Conservation (phyloP, 2,329 filamentous ascomycete species). For the Dothideomycetes sp. region DNA sequence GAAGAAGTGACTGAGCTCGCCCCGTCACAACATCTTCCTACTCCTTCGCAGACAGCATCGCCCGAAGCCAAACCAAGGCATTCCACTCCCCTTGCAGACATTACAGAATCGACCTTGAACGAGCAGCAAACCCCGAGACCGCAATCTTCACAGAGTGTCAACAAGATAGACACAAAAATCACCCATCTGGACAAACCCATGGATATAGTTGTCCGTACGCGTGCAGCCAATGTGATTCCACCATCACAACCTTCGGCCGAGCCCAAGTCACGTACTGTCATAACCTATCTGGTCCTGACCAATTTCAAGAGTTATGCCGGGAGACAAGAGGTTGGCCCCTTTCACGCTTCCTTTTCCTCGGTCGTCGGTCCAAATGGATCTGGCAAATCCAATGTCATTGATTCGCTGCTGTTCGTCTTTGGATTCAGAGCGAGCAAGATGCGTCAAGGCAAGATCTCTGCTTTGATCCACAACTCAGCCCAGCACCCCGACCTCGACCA, state of each 20-base stretch:
- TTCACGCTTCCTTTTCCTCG: conserved; percentile 93
- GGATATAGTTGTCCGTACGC: conserved; percentile 85
- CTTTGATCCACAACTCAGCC: conserved; percentile 93
- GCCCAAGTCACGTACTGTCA: conserved; percentile 79
- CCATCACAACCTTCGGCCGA: conserved; percentile 61
- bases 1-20: conserved; percentile 15
- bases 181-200: conserved; percentile 78
- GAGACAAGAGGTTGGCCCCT: conserved; percentile 87
- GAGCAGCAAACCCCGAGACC: conserved; percentile 30
- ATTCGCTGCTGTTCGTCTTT: conserved; percentile 96
- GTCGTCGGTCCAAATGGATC: conserved; percentile 97
- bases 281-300: conserved; percentile 80
- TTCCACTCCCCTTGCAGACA: conserved; percentile 58
- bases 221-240: conserved; percentile 50
- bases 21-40: conserved; percentile 29
- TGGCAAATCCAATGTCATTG: conserved; percentile 97
- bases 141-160: conserved; percentile 32
- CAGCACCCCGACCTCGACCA: conserved; percentile 72
- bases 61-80: conserved; percentile 26
- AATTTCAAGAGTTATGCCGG: conserved; percentile 99
- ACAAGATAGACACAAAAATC: conserved; percentile 65
- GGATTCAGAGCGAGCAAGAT: conserved; percentile 98
- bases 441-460: conserved; percentile 96
- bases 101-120: conserved; percentile 58
- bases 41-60: conserved; percentile 35